Conservation (phyloP, 768 basidiomycete species). For the Kwoniella europaea region DNA sequence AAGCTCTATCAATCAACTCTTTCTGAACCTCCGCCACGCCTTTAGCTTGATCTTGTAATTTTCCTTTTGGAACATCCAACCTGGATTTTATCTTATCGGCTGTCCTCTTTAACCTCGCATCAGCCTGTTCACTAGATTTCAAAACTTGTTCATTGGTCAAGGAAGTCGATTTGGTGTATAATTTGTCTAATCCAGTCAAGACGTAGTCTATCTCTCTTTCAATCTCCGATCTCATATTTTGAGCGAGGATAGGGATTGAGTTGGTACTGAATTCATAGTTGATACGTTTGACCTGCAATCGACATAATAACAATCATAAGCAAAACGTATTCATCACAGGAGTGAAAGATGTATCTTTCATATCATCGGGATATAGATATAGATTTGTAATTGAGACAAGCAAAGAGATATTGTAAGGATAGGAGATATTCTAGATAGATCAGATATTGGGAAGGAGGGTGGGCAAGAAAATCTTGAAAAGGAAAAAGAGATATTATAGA, state of each 20-base stretch:
- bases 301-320: background rate
- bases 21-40: constrained; percentile 26
- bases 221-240: constrained; percentile 31
- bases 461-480: no score
- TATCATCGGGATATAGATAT: background rate
- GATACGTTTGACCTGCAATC: constrained; percentile 17
- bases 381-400: background rate
- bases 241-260: constrained; percentile 29
- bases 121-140: constrained; percentile 38
- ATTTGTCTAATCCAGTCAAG: constrained; percentile 48
- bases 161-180: constrained; percentile 36
- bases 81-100: constrained; percentile 32
- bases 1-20: constrained; percentile 23
- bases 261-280: constrained; percentile 14
- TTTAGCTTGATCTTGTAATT: constrained; percentile 24
- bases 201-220: constrained; percentile 46
- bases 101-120: constrained; percentile 31
- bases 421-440: background rate
- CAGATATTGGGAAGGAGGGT: no score
- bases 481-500: no score
- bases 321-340: background rate
- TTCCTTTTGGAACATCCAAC: constrained; percentile 23
- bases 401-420: background rate
- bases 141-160: constrained; percentile 39
- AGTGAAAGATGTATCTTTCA: constrained; percentile 5